Conservation (phyloP, 2,329 filamentous ascomycete genomes). For the Mariannaea sp. region DNA sequence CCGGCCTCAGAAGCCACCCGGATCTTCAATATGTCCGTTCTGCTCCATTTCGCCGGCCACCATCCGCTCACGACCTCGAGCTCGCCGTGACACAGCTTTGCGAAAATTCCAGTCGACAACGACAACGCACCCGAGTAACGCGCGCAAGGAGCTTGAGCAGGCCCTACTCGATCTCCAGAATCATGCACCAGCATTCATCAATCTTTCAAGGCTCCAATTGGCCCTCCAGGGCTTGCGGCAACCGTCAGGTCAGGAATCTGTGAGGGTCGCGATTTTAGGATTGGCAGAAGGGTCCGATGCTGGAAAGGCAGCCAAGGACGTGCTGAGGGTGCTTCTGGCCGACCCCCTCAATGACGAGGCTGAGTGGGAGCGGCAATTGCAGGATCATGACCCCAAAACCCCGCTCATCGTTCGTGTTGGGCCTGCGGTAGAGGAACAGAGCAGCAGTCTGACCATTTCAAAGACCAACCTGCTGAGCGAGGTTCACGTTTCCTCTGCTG, state of each 20-base stretch:
- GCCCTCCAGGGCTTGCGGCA: slow-evolving; percentile 69
- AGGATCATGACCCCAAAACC: slow-evolving; percentile 53
- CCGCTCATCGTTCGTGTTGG: slow-evolving; percentile 68
- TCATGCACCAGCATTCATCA: slow-evolving; percentile 64
- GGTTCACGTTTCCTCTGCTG: slow-evolving; percentile 65
- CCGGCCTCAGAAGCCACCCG: slow-evolving; percentile 19
- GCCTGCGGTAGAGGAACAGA: slow-evolving; percentile 37
- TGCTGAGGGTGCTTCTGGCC: slow-evolving; percentile 72
- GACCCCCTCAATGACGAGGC: slow-evolving; percentile 69
- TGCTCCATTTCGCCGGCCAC: slow-evolving; percentile 37
- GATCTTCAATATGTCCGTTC: slow-evolving; percentile 39
- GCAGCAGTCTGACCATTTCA: slow-evolving; percentile 38
- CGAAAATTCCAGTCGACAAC: slow-evolving; percentile 42
- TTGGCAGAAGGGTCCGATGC: slow-evolving; percentile 47
- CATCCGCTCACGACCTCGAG: slow-evolving; percentile 25
- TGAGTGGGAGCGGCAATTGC: slow-evolving; percentile 69
- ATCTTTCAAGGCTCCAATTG: slow-evolving; percentile 72
- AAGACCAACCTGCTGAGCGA: slow-evolving; percentile 55
- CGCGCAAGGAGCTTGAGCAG: slow-evolving; percentile 60
- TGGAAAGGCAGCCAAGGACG: slow-evolving; percentile 59
- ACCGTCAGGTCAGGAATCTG: slow-evolving; percentile 58
- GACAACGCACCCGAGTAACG: slow-evolving; percentile 34
- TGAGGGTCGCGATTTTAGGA: slow-evolving; percentile 63
- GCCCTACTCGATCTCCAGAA: slow-evolving; percentile 65
- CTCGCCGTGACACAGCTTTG: slow-evolving; percentile 31